Evolutionary conservation across 257 asterid species (phyloP).

Genomic region (Coffea eugenioides): DNA sequence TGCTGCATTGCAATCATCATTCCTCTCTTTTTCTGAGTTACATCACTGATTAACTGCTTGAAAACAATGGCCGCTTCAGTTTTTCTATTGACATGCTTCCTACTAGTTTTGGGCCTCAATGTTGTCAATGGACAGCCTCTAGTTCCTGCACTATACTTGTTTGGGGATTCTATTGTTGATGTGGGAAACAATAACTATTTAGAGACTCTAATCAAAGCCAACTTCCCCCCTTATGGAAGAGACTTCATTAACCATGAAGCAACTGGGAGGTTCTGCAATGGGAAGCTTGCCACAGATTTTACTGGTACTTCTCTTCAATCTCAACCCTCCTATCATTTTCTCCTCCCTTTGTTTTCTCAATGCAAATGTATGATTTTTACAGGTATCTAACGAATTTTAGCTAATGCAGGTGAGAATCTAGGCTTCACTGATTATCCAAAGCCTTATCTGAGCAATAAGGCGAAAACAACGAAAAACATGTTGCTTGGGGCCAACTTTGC

Average conservation of each 20-base stretch:
- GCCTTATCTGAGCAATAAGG: slow-evolving; percentile 64
- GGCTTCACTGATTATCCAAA: slow-evolving; percentile 76
- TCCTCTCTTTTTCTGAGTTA: slow-evolving; percentile 4
- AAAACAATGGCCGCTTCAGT: slow-evolving; percentile 23
- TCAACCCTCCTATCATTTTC: neutral
- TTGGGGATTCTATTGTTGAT: slow-evolving; percentile 77
- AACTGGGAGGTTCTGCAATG: slow-evolving; percentile 85
- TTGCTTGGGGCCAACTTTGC: slow-evolving; percentile 83
- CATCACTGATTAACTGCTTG: neutral
- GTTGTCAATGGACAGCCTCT: slow-evolving; percentile 47
- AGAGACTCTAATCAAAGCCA: slow-evolving; percentile 66
- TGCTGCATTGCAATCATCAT: slow-evolving; percentile 9
- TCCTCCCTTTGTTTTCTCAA: neutral
- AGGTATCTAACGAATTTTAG: neutral
- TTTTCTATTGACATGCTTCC: slow-evolving; percentile 10
- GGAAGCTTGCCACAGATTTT: slow-evolving; percentile 82
- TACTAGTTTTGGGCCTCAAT: slow-evolving; percentile 14
- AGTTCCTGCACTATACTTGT: slow-evolving; percentile 66
- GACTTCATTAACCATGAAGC: slow-evolving; percentile 56
- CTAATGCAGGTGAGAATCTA: slow-evolving; percentile 69
- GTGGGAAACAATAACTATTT: slow-evolving; percentile 80
- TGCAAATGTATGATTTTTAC: neutral
- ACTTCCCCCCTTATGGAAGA: slow-evolving; percentile 85
- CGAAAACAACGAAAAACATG: slow-evolving; percentile 44
- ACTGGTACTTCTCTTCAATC: slow-evolving; percentile 43